Conservation (phyloP, 352 stramenopile genomes). For the Globisporangium irregulare region DNA sequence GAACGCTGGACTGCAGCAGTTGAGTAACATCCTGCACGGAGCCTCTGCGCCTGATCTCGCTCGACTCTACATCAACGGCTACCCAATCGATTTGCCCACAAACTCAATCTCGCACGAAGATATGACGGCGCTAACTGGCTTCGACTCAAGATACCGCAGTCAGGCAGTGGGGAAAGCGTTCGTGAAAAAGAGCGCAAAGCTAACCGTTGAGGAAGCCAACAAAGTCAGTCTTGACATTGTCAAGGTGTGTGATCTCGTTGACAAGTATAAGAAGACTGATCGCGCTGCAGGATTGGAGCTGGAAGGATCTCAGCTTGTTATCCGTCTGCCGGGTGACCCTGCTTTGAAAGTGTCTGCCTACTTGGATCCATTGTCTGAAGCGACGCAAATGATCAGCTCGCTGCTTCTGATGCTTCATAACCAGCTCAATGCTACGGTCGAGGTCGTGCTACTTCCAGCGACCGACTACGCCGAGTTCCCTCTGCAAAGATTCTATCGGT, state of each 20-base stretch:
- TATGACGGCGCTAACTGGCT: conserved; percentile 57
- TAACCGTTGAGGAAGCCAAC: conserved; percentile 51
- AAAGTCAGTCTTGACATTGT: conserved; percentile 65
- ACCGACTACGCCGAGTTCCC: conserved; percentile 86
- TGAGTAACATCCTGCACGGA: conserved; percentile 44
- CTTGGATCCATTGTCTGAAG: conserved; percentile 89
- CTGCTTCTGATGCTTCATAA: conserved; percentile 78
- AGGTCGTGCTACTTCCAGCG: conserved; percentile 59
- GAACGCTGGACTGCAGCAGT: conserved; percentile 25
- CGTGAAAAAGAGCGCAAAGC: conserved; percentile 50
- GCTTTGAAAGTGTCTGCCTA: conserved; percentile 72
- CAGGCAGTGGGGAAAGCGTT: conserved; percentile 69
- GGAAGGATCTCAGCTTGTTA: conserved; percentile 33
- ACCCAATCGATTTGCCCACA: conserved; percentile 48
- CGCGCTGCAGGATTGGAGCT: conserved; percentile 36
- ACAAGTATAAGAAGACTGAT: conserved; percentile 62
- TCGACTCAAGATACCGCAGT: conserved; percentile 69
- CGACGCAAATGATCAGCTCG: conserved; percentile 85
- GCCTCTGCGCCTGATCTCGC: conserved; percentile 31
- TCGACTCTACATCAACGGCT: conserved; percentile 72
- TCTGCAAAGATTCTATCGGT: conserved; percentile 92
- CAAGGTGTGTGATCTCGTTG: conserved; percentile 75
- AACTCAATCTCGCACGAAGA: conserved; percentile 60
- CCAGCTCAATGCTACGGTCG: conserved; percentile 71
- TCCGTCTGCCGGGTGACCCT: conserved; percentile 38